Percentiles rank a stretch among this genome's conserved stretches.
These are phyloP conservation scores for Rhodamnia rubescens DNA, from an alignment of 345 rosid species.

Conservation along the genomic window DNA sequence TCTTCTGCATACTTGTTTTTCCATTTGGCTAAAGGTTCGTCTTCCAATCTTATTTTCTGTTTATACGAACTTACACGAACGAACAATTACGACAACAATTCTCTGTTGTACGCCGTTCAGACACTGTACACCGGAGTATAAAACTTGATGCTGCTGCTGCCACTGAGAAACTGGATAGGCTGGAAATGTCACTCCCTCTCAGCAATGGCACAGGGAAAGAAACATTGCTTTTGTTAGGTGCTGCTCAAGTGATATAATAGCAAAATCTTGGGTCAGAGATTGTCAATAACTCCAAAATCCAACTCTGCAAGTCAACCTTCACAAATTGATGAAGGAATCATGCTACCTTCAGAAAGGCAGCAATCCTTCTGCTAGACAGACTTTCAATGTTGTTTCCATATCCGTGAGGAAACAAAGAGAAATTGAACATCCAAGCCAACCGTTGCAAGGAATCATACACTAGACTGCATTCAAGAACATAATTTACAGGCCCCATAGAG, in stretches of 20 bases:
- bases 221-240: not conserved
- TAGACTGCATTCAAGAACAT: not conserved
- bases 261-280: too few relatives aligned
- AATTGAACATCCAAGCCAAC: not conserved
- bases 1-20: too few relatives aligned
- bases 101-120: not conserved
- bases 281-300: not conserved
- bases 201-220: not conserved
- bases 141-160: not conserved
- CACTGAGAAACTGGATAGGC: not conserved
- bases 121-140: not conserved
- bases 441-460: not conserved
- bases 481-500: conserved; percentile 11
- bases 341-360: not conserved
- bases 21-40: too few relatives aligned
- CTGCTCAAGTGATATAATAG: not conserved
- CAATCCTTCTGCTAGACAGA: not conserved
- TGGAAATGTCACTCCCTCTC: not conserved
- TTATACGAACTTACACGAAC: too few relatives aligned
- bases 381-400: not conserved
- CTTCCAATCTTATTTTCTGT: too few relatives aligned
- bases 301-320: not conserved
- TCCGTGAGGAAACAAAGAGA: not conserved
- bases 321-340: not conserved
- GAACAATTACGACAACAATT: too few relatives aligned